Conservation (phyloP, 2,329 filamentous ascomycete genomes). For the Sclerotinia borealis region DNA sequence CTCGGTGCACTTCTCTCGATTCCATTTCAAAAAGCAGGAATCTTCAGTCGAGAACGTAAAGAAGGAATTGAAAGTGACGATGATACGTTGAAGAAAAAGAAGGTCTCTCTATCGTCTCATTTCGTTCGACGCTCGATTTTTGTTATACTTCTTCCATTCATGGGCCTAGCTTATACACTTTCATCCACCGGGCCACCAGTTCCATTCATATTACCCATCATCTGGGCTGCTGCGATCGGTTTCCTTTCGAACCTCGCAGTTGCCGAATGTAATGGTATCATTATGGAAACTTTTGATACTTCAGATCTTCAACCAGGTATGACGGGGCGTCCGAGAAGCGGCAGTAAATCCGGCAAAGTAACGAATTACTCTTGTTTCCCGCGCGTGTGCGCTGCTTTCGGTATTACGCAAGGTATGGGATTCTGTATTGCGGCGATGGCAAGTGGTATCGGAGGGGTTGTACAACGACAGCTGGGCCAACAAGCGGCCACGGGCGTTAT, state of each 20-base stretch:
- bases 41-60: slow-evolving; percentile 60
- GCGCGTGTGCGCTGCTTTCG: slow-evolving; percentile 64
- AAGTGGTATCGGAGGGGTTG: slow-evolving; percentile 61
- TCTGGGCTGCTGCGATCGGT: slow-evolving; percentile 60
- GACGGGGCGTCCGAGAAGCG: slow-evolving; percentile 45
- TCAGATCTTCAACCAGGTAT: slow-evolving; percentile 70
- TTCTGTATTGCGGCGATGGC: slow-evolving; percentile 64
- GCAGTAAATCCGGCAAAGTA: slow-evolving; percentile 42
- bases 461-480: slow-evolving; percentile 60
- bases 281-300: slow-evolving; percentile 80
- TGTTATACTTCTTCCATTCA: slow-evolving; percentile 59
- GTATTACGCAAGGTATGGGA: slow-evolving; percentile 61
- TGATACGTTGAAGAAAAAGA: slow-evolving; percentile 55
- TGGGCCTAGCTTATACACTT: slow-evolving; percentile 61
- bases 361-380: slow-evolving; percentile 75
- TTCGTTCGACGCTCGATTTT: slow-evolving; percentile 63
- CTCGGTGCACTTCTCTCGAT: slow-evolving; percentile 64
- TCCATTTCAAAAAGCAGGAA: slow-evolving; percentile 65
- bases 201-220: slow-evolving; percentile 56
- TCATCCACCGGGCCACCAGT: slow-evolving; percentile 57
- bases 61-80: slow-evolving; percentile 55
- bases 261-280: slow-evolving; percentile 67
- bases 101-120: slow-evolving; percentile 65
- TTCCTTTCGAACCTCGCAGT: slow-evolving; percentile 69
- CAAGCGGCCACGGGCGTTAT: slow-evolving; percentile 63